Conservation (phyloP, 2,329 filamentous ascomycete species). For the Alternaria sp. region DNA sequence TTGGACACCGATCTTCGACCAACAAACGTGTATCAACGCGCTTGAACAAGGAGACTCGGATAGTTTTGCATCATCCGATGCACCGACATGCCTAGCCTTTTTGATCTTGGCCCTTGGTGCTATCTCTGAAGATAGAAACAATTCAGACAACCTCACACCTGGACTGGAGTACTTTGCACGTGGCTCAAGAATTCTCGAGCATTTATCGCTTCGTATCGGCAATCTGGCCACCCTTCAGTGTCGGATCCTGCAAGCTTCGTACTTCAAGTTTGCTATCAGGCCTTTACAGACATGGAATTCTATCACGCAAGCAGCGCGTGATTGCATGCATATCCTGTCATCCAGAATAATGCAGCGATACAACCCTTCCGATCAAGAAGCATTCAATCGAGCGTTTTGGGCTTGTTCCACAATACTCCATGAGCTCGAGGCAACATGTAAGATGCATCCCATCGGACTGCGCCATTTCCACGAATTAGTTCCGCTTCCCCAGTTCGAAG, state of each 20-base stretch:
- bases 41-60: conserved; percentile 25
- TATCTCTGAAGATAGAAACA: conserved; percentile 31
- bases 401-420: conserved; percentile 36
- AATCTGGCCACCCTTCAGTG: conserved; percentile 35
- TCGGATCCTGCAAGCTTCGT: conserved; percentile 38
- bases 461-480: conserved; percentile 41
- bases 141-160: conserved; percentile 24
- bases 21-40: conserved; percentile 28
- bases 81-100: conserved; percentile 33
- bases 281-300: conserved; percentile 39
- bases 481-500: conserved; percentile 38
- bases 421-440: conserved; percentile 40
- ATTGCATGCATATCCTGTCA: conserved; percentile 34
- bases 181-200: conserved; percentile 32
- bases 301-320: conserved; percentile 28
- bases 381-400: conserved; percentile 41
- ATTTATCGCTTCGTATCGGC: conserved; percentile 32
- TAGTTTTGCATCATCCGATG: conserved; percentile 18
- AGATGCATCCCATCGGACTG: conserved; percentile 42
- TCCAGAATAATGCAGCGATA: conserved; percentile 31
- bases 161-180: conserved; percentile 38
- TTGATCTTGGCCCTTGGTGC: conserved; percentile 36
- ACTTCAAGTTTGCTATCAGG: conserved; percentile 38
- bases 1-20: conserved; percentile 40
- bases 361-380: conserved; percentile 28